These are phyloP conservation scores for Raffaelea arxii DNA, from an alignment of 2,329 filamentous ascomycete genomes.

Conservation along the genomic window DNA sequence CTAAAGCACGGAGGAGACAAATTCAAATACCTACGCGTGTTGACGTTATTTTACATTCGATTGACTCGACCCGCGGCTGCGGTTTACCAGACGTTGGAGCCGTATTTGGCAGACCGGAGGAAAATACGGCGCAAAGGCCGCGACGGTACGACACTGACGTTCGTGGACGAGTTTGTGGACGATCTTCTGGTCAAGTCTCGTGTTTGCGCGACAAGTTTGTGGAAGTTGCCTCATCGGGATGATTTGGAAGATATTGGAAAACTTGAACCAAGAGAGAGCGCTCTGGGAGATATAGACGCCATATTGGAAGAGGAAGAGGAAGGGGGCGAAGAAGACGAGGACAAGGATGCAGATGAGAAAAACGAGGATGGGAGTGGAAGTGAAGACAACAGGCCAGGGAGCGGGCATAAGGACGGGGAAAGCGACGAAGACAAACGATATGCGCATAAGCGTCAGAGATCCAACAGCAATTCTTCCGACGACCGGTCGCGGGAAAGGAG, in stretches of 20 bases:
- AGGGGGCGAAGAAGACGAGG: slow-evolving; percentile 18
- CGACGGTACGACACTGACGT: slow-evolving; percentile 65
- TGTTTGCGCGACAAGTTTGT: slow-evolving; percentile 83
- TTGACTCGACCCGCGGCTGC: slow-evolving; percentile 75
- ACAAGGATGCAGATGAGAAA: neutral
- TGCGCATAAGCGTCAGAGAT: neutral
- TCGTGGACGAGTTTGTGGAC: slow-evolving; percentile 88
- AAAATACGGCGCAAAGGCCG: slow-evolving; percentile 74
- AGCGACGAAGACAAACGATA: neutral
- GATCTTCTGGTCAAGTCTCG: slow-evolving; percentile 81
- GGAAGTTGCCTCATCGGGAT: slow-evolving; percentile 78
- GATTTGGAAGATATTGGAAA: slow-evolving; percentile 82
- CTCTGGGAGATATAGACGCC: slow-evolving; percentile 69
- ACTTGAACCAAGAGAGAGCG: slow-evolving; percentile 75
- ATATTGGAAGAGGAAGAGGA: slow-evolving; percentile 53
- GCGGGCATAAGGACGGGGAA: neutral
- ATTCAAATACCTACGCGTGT: slow-evolving; percentile 79
- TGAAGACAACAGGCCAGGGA: neutral
- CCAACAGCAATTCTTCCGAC: neutral
- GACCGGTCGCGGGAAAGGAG: neutral
- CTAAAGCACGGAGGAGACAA: slow-evolving; percentile 63
- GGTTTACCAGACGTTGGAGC: slow-evolving; percentile 72
- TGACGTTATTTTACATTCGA: slow-evolving; percentile 89
- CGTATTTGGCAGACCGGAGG: slow-evolving; percentile 68
- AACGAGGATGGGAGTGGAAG: neutral